Conservation (phyloP, 805 yeast species). For the Zygoascus tannicola region DNA sequence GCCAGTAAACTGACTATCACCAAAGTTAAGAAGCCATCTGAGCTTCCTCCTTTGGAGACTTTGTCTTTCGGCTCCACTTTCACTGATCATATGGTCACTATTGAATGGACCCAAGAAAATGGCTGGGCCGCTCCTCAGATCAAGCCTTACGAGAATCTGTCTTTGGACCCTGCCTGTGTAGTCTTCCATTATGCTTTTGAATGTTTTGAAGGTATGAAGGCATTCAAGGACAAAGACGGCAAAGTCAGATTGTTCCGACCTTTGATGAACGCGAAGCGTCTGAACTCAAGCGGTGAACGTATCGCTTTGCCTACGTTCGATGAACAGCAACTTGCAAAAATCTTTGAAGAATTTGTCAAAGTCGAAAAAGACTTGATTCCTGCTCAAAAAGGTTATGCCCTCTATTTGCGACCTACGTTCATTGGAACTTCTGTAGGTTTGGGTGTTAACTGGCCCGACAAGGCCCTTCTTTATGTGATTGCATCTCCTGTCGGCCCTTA, state of each 20-base stretch:
- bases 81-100: conserved; percentile 80
- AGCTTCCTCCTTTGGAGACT: conserved; percentile 48
- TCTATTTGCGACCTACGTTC: conserved; percentile 89
- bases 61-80: conserved; percentile 66
- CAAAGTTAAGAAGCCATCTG: conserved; percentile 42
- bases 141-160: conserved; percentile 69
- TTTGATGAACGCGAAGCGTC: conserved; percentile 82
- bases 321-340: conserved; percentile 61
- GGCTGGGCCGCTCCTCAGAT: conserved; percentile 93
- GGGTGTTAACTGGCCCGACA: conserved; percentile 78
- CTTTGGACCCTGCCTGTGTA: conserved; percentile 77
- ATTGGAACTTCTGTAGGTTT: conserved; percentile 86
- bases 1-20: conserved; percentile 44
- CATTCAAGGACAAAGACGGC: conserved; percentile 54
- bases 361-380: conserved; percentile 77
- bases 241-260: conserved; percentile 80
- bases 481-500: conserved; percentile 97
- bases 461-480: conserved; percentile 76
- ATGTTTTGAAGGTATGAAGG: conserved; percentile 93
- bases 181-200: conserved; percentile 95
- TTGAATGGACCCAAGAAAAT: conserved; percentile 64
- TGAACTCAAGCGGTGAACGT: conserved; percentile 82
- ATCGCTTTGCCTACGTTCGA: conserved; percentile 86
- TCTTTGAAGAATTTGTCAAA: conserved; percentile 65
- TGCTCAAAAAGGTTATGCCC: conserved; percentile 74